Evolutionary conservation across 208 protist genomes (phyloP), one percentile per base, ranked within the genome.

Genomic region (Novymonas esmeraldas): DNA sequence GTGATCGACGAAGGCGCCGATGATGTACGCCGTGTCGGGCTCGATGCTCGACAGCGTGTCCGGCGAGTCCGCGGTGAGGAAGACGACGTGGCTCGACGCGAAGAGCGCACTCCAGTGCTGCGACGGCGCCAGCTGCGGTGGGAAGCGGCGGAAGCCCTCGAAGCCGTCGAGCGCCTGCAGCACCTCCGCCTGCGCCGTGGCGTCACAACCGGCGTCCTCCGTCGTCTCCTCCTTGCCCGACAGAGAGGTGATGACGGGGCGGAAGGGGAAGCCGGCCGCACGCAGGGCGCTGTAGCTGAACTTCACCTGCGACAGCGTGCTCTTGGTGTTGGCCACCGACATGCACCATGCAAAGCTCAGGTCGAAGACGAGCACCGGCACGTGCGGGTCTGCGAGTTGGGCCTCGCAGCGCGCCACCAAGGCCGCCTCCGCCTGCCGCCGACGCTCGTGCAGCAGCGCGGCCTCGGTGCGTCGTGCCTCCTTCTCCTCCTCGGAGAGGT

Each of bases 1-100:
- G 73, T 95, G 92, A 39, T 97, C 92, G 0, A 97, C 92, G 77
- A 97, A 95, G 10, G 92, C 87, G 16, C 92, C 92, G 58, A 97
- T 72, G 61, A 97, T 58, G 69, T 97, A 97, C 16, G 85, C 80
- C 7, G 69, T 85, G 46, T 75, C 66, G 1, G 72, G 71, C 34
- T 87, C 83, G 0, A 97, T 76, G 10, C 65, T 62, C 14, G 80
- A 50, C 45, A 97, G 67, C 7, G 89, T 79, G 13, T 81, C 68
- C 0, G 92, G 79, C 0, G 87, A 46, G 60, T 97, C 92, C 0
- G 92, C 92, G 0, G 84, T 94, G 42, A 97, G 77, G 48, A 87
- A 94, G 6, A 97, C 79, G 1, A 94, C 76, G 2, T 63, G 48
- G 14, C 82, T 73, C 16, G 39, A 49, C 0, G 64, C 49, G 49